Base-by-base conservation (phyloP, 306 rosid species). In the Gillenia trifoliata region DNA sequence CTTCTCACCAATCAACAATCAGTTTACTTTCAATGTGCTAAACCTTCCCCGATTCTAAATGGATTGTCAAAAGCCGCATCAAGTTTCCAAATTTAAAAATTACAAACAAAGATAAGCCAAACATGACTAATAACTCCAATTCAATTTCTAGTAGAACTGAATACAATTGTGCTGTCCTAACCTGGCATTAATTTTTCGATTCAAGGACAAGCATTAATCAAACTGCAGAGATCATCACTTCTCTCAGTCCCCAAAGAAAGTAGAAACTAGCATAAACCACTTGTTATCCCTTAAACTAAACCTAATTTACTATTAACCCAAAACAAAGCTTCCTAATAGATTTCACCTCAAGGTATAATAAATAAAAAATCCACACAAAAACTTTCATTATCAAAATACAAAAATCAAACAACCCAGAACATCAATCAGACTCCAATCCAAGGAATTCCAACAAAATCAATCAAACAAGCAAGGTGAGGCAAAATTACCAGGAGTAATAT, bases 401-500 rank as follows among this genome's bases (percentile, higher is more conserved):
- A 34, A 50, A 33, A 61, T 20, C 38, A n/a, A 12, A 50, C 5
- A 45, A 73, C 34, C 52, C 33, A 73, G 54, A 49, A 31, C 59
- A 70, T 6, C 8, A 43, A 75, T 52, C 67, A 67, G 25, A 29
- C 28, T 54, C 63, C 63, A 70, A 66, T 75, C 13, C 47, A 16
- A 43, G 2, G 2, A 70, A 69, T 7, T 38, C 41, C 30, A 22
- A 74, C 2, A 8, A 10, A 9, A 15, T 33, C 5, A 11, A 79
- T 45, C 11, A 64, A 70, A 12, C 11, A 16, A 26, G 20, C 2
- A 67, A 69, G 66, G 6, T 40, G 13, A 25, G 40, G 8, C 7
- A 6, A 26, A 64, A 67, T 30, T 90, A 94, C 99, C 93, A n/a
- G 99, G 99, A 65, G 92, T 72, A 79, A 79, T 92, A 94, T 89